These are phyloP conservation scores for Chlorella sp. DNA, from an alignment of 139 green algal genomes.

Conservation along the genomic window DNA sequence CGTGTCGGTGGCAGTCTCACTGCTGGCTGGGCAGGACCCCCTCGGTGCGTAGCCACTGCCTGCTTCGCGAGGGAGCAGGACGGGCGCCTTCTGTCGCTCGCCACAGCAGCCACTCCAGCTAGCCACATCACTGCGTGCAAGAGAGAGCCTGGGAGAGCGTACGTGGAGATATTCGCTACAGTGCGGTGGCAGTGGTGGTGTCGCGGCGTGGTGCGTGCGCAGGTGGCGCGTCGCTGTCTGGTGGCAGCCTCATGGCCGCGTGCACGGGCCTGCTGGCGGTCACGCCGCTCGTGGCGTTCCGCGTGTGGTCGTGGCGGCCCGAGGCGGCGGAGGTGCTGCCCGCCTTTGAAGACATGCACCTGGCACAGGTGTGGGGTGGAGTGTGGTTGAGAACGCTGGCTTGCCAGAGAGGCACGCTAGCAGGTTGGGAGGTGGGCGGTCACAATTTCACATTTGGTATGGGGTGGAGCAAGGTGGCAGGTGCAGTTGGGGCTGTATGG, in stretches of 20 bases:
- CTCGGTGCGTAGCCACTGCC: constrained; percentile 12
- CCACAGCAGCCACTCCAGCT: too few species aligned
- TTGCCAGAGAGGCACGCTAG: too few species aligned
- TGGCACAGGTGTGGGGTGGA: constrained; percentile 6
- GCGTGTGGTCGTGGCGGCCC: constrained; percentile 23
- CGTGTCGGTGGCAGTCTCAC: constrained; percentile 8
- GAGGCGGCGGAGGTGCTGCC: constrained; percentile 5
- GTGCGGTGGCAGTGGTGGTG: too few species aligned
- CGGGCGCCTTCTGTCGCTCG: too few species aligned
- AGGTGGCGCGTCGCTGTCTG: constrained; percentile 1
- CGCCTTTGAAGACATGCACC: constrained; percentile 19
- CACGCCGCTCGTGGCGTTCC: constrained; percentile 14
- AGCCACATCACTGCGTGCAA: neutral
- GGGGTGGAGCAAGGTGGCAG: too few species aligned
- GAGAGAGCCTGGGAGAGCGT: too few species aligned
- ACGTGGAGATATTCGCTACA: too few species aligned
- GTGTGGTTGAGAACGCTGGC: too few species aligned
- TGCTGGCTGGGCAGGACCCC: constrained; percentile 21
- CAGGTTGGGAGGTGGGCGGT: too few species aligned
- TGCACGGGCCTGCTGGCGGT: constrained; percentile 1
- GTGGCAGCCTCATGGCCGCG: neutral
- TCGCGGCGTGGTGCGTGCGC: neutral
- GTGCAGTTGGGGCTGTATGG: too few species aligned
- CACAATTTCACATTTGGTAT: too few species aligned
- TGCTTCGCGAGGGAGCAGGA: neutral